Conservation (phyloP, 2,329 filamentous ascomycete genomes). For the Fusarium redolens region DNA sequence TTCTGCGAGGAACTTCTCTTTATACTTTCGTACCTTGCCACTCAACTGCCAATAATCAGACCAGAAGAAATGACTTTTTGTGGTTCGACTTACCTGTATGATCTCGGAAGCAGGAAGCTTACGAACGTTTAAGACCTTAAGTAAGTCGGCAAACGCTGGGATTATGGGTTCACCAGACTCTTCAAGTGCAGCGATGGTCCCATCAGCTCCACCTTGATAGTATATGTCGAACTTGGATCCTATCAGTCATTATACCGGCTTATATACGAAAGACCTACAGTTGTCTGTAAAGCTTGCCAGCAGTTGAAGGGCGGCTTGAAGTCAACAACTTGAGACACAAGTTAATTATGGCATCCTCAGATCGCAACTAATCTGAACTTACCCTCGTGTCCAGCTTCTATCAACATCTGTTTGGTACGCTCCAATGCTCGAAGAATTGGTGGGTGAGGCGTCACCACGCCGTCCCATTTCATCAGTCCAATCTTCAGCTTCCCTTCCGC, state of each 20-base stretch:
- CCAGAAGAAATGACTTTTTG: fast-evolving
- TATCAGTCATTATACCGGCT: not conserved
- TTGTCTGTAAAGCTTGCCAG: constrained; percentile 2
- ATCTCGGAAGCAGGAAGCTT: not conserved
- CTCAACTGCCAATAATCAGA: not conserved
- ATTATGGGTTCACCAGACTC: constrained; percentile 12
- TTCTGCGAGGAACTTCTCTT: not conserved
- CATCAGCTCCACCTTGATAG: constrained; percentile 4
- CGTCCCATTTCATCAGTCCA: constrained; percentile 15
- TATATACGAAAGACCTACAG: not conserved
- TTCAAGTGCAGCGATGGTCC: not conserved
- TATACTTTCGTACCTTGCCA: not conserved
- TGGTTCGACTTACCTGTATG: not conserved
- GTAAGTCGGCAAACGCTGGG: not conserved
- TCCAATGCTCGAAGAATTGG: constrained; percentile 15
- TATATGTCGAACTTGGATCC: constrained; percentile 2
- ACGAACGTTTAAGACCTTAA: constrained; percentile 3
- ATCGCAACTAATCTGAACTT: fast-evolving
- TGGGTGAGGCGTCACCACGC: constrained; percentile 16
- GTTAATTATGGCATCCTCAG: not conserved
- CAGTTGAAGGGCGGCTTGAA: constrained; percentile 19
- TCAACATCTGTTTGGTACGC: not conserved
- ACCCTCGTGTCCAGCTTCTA: constrained; percentile 12
- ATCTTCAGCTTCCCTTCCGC: not conserved
- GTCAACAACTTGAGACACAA: not conserved